Evolutionary conservation across 495 filamentous ascomycete species (phyloP), one percentile per base, ranked within the genome.

Genomic region (Cudoniella acicularis): DNA sequence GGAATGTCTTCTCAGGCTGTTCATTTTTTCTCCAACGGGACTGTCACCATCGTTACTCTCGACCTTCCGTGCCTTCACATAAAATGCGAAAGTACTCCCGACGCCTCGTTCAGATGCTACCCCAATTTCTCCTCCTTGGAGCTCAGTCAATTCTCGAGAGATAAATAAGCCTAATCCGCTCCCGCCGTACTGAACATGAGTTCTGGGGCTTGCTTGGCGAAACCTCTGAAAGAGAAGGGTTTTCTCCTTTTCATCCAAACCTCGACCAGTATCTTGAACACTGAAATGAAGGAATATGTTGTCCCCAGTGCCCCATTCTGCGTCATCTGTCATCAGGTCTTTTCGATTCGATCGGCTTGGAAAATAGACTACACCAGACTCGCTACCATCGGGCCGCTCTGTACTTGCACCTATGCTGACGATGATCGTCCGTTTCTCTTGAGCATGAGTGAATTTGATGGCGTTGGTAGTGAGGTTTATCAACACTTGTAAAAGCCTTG

Each of bases 51-150:
- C 9, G 27, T 54, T 57, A 26, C 49, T 26, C 16, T 59, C 36
- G 22, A 58, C 61, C 40, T 47, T 76, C 24, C 79, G 70, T 36
- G 75, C 75, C 54, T 77, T 75, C 59, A 83, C 69, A 67, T 91
- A 93, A 69, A 96, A 96, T 13, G 87, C 87, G 72, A 96, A 96
- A 0, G 88, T 92, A 67, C 87, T 91, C 17, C 91, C 91, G 42
- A 84, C 70, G 8, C 86, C 88, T 52, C 85, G 76, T 62, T 84
- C 78, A 2, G 88, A 90, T 17, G 82, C 77, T 1, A 94, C 89
- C 1, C 89, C 90, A 56, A 95, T 92, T 58, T 91, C 87, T 4
- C 91, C 91, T 20, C 90, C 90, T 64, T 94, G 89, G 11, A 94
- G 68, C 63, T 93, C 89, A 18, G 87, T 89, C 8, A 96, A 73